Percentiles rank a stretch among this genome's conserved stretches.
Conservation (phyloP, 345 rosid species). For the Triadica sebifera region DNA sequence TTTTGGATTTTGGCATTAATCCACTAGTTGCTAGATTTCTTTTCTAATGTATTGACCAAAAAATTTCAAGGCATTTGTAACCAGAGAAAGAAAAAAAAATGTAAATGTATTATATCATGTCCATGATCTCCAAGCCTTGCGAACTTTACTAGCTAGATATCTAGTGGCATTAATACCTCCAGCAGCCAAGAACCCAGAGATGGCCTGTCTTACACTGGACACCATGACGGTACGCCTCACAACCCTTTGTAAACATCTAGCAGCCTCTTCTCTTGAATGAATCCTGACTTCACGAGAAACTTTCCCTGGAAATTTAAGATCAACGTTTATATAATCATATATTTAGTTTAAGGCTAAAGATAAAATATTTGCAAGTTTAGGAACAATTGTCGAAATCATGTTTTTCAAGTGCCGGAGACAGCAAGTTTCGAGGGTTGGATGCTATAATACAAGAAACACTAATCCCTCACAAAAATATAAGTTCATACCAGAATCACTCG, state of each 20-base stretch:
- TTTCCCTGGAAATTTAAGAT: conserved; percentile 39
- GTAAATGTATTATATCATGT: background rate
- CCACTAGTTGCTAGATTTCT: too few species aligned
- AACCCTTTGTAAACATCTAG: conserved; percentile 60
- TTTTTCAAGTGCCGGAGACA: too few species aligned
- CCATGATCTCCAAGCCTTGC: conserved; percentile 67
- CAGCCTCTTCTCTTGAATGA: conserved; percentile 67
- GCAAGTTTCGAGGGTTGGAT: too few species aligned
- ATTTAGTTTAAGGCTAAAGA: background rate
- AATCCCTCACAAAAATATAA: background rate
- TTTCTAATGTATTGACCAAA: too few species aligned
- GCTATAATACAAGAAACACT: background rate
- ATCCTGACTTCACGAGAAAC: conserved; percentile 39
- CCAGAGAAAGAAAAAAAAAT: background rate
- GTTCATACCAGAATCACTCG: conserved; percentile 54
- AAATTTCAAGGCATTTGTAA: too few species aligned
- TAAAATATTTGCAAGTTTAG: background rate
- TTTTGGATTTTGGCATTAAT: too few species aligned
- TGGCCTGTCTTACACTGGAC: conserved; percentile 84
- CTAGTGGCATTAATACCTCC: conserved; percentile 61
- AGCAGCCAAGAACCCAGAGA: conserved; percentile 65
- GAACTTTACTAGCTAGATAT: conserved; percentile 64
- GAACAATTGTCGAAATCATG: background rate
- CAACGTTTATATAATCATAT: background rate
- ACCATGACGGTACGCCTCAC: conserved; percentile 59